These are phyloP conservation scores for Schizonepeta tenuifolia DNA, from an alignment of 257 asterid genomes.

Conservation along the genomic window DNA sequence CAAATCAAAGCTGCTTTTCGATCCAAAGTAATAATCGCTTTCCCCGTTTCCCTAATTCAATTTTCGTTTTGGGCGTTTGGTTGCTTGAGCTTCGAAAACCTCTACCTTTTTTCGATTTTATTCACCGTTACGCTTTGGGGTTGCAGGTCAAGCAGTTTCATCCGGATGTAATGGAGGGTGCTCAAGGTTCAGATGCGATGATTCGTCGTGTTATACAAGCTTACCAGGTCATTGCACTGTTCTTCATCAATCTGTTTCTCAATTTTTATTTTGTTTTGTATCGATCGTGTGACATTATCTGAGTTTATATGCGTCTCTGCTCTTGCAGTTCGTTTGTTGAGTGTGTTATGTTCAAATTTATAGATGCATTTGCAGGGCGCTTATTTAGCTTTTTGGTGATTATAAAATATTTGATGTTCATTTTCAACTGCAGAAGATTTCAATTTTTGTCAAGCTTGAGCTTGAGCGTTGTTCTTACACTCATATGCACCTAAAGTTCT, in stretches of 20 bases:
- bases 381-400: neutral
- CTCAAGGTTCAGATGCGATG: conserved; percentile 61
- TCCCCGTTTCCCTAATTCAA: neutral
- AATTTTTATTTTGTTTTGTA: neutral
- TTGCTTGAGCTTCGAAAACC: neutral
- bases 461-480: neutral
- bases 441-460: neutral
- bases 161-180: conserved; percentile 70
- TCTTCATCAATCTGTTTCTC: neutral
- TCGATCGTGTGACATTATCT: neutral
- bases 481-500: neutral
- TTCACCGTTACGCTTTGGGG: neutral
- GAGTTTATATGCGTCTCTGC: neutral
- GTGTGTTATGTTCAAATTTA: neutral
- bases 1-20: conserved; percentile 90
- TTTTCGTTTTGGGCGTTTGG: neutral
- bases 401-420: neutral
- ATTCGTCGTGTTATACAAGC: conserved; percentile 88
- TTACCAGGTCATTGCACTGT: conserved; percentile 58
- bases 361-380: neutral
- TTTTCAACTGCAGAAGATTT: neutral
- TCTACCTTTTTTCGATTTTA: neutral
- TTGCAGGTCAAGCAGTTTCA: conserved; percentile 81
- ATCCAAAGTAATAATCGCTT: conserved; percentile 49
- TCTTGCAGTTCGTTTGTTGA: neutral